These are phyloP conservation scores for Oidiodendron maius DNA, from an alignment of 495 filamentous ascomycete genomes.

Conservation along the genomic window DNA sequence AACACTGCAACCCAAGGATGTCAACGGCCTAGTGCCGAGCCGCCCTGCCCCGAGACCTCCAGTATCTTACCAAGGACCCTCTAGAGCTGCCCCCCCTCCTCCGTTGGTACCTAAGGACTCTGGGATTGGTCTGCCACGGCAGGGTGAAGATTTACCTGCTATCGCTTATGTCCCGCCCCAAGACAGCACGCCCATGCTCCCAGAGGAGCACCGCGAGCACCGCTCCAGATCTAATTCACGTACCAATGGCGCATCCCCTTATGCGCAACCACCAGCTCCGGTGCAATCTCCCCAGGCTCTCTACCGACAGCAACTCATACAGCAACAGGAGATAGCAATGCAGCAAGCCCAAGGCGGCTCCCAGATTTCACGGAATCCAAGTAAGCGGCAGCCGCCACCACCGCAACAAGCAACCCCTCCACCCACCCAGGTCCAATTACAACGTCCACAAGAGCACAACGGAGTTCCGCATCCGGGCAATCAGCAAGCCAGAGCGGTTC, in stretches of 20 bases:
- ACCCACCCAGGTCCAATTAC: slow-evolving; percentile 49
- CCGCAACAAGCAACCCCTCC: slow-evolving; percentile 39
- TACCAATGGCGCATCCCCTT: slow-evolving; percentile 41
- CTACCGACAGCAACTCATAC: slow-evolving; percentile 66
- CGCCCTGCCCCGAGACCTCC: slow-evolving; percentile 65
- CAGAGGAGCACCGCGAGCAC: slow-evolving; percentile 39
- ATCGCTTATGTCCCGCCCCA: slow-evolving; percentile 36
- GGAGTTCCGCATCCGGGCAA: slow-evolving; percentile 43
- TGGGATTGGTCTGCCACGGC: slow-evolving; percentile 46
- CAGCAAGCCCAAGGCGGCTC: slow-evolving; percentile 59
- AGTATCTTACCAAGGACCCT: slow-evolving; percentile 23
- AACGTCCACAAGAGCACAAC: slow-evolving; percentile 48
- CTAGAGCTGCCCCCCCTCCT: slow-evolving; percentile 34
- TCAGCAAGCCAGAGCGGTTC: slow-evolving; percentile 34
- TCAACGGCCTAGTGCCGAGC: slow-evolving; percentile 52
- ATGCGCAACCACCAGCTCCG: slow-evolving; percentile 27
- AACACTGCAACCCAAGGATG: slow-evolving; percentile 37
- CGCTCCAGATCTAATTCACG: slow-evolving; percentile 46
- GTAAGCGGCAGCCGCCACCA: slow-evolving; percentile 45
- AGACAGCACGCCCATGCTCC: slow-evolving; percentile 43
- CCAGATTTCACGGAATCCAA: slow-evolving; percentile 41
- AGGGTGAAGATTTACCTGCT: slow-evolving; percentile 42
- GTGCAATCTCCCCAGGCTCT: slow-evolving; percentile 30
- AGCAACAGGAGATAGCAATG: slow-evolving; percentile 76
- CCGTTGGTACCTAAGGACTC: slow-evolving; percentile 46